Percentiles rank a stretch among this genome's conserved stretches.
Evolutionary conservation across 805 yeast genomes (phyloP).

Genomic region (Clavispora carvajalis): DNA sequence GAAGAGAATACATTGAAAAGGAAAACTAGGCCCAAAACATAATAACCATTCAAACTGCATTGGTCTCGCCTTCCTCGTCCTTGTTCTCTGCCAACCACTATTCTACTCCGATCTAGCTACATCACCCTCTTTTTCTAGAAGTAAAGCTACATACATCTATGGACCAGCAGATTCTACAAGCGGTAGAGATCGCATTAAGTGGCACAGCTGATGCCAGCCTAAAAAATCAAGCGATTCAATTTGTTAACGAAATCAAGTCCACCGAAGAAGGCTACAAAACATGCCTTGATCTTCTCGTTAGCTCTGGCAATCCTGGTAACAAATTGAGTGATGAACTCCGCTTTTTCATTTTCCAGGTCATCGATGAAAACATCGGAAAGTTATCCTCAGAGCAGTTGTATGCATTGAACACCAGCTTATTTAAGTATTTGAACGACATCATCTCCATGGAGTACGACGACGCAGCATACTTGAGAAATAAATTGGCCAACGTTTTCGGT

Average conservation of each 20-base stretch:
- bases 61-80: background rate
- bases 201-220: constrained; percentile 58
- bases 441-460: constrained; percentile 17
- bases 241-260: constrained; percentile 48
- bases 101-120: background rate
- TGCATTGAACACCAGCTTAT: constrained; percentile 43
- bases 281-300: constrained; percentile 44
- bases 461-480: constrained; percentile 31
- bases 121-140: background rate
- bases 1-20: background rate
- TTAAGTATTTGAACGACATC: constrained; percentile 36
- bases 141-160: constrained; percentile 4
- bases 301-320: constrained; percentile 13
- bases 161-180: constrained; percentile 75
- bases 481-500: constrained; percentile 30
- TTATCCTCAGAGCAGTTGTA: constrained; percentile 43
- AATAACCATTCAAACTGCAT: background rate
- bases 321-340: constrained; percentile 48
- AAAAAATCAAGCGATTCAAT: constrained; percentile 41
- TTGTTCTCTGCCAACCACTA: background rate
- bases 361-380: constrained; percentile 49
- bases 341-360: constrained; percentile 66
- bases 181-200: constrained; percentile 76
- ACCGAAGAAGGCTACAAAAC: constrained; percentile 53
- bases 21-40: background rate